Evolutionary conservation across 805 yeast genomes (phyloP).

Genomic region (Barnettozyma siamensis): DNA sequence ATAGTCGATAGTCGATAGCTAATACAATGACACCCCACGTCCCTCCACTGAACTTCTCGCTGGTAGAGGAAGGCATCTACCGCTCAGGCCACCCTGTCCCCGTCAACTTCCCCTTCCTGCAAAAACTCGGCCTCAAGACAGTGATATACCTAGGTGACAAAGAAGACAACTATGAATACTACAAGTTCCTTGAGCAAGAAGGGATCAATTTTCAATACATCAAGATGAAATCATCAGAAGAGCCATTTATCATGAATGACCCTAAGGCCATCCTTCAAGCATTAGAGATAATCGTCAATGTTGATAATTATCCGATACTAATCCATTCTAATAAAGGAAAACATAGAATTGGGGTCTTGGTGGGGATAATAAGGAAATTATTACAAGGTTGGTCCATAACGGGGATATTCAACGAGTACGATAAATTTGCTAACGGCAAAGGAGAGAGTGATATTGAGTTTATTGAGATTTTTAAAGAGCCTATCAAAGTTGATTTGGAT

Average conservation of each 20-base stretch:
- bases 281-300: constrained; percentile 49
- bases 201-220: constrained; percentile 53
- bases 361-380: constrained; percentile 82
- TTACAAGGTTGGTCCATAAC: constrained; percentile 92
- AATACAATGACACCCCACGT: constrained; percentile 42
- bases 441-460: constrained; percentile 89
- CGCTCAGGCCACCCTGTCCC: constrained; percentile 94
- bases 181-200: constrained; percentile 56
- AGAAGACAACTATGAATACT: constrained; percentile 57
- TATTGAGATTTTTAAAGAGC: constrained; percentile 76
- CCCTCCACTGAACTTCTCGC: constrained; percentile 88
- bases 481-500: constrained; percentile 39
- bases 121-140: constrained; percentile 64
- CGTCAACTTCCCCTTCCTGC: constrained; percentile 72
- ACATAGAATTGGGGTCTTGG: constrained; percentile 88
- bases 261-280: constrained; percentile 53
- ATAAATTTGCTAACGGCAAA: constrained; percentile 88
- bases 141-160: constrained; percentile 82
- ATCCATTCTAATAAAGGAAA: constrained; percentile 95
- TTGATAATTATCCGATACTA: constrained; percentile 76
- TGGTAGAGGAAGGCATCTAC: constrained; percentile 83
- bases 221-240: constrained; percentile 66
- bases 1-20: too few species aligned
- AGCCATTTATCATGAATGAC: constrained; percentile 59
- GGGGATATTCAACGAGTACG: constrained; percentile 91